Evolutionary conservation across 306 rosid genomes (phyloP).

Genomic region (Ceratonia siliqua): DNA sequence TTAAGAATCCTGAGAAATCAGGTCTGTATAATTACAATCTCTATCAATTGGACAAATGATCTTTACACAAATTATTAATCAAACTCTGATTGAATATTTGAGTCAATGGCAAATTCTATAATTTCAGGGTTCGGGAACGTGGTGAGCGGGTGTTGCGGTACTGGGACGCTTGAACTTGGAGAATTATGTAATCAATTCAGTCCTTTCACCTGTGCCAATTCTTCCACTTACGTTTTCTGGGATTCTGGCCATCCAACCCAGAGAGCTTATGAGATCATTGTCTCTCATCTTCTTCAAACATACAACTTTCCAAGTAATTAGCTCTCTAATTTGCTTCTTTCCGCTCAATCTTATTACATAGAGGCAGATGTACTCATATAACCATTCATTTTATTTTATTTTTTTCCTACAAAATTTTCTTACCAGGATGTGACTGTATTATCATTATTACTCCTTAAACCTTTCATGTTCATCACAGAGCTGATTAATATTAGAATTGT

Average conservation of each 20-base stretch:
- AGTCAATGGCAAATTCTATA: background rate
- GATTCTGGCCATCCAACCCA: slow-evolving; percentile 50
- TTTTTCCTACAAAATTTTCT: background rate
- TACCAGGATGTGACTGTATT: no score
- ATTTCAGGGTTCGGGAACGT: slow-evolving; percentile 40
- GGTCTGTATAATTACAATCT: no score
- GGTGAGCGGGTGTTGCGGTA: slow-evolving; percentile 42
- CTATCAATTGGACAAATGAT: background rate
- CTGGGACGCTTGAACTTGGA: slow-evolving; percentile 22
- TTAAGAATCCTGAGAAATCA: slow-evolving; percentile 23
- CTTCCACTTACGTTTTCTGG: slow-evolving; percentile 36
- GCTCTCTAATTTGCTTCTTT: background rate
- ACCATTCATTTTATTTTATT: no score
- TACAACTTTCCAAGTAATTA: background rate
- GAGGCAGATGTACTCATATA: no score
- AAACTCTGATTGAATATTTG: background rate
- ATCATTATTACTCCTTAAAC: no score
- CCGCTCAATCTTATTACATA: background rate
- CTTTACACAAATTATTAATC: background rate
- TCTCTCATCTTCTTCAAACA: slow-evolving; percentile 2
- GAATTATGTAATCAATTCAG: background rate
- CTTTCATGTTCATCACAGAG: no score
- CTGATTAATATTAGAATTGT: no score
- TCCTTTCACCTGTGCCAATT: slow-evolving; percentile 20
- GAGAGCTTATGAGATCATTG: slow-evolving; percentile 29